phyloP scores from a whole-genome alignment of 495 filamentous ascomycete genomes.

The Xylona heveae region DNA sequence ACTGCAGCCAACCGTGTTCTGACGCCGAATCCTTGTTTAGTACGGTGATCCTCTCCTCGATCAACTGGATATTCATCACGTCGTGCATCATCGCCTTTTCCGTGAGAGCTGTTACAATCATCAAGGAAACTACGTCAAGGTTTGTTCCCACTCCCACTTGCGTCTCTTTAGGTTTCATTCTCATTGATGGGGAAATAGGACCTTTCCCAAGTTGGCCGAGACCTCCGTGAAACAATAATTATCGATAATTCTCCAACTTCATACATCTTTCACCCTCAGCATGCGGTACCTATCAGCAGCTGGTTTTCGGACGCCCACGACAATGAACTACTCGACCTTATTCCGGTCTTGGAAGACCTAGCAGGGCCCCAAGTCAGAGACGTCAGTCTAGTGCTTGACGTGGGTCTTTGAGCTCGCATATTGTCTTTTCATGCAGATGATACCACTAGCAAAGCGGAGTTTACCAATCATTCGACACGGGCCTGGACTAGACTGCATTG shows the following conservation, averaged over 20 bases:
- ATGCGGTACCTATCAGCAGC: slow-evolving; percentile 97
- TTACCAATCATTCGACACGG: too few species aligned
- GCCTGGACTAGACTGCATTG: slow-evolving; percentile 4
- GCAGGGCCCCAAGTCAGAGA: slow-evolving; percentile 72
- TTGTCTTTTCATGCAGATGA: slow-evolving; percentile 1
- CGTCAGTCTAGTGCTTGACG: slow-evolving; percentile 94
- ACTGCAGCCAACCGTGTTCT: slow-evolving; percentile 1
- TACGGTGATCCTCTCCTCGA: slow-evolving; percentile 94
- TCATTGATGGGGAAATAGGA: slow-evolving; percentile 29
- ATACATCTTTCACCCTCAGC: slow-evolving; percentile 98
- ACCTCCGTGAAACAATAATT: slow-evolving; percentile 95
- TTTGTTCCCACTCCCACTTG: slow-evolving; percentile 11
- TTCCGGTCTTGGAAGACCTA: slow-evolving; percentile 95
- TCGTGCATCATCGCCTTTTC: slow-evolving; percentile 92
- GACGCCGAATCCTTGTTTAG: slow-evolving; percentile 22
- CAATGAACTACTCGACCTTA: slow-evolving; percentile 94
- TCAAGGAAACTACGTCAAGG: slow-evolving; percentile 97
- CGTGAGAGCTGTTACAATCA: slow-evolving; percentile 98
- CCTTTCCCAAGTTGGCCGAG: slow-evolving; percentile 85
- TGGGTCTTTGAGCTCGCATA: slow-evolving; percentile 46
- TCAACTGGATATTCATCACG: slow-evolving; percentile 91
- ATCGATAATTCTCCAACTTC: slow-evolving; percentile 99
- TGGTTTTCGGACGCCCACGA: slow-evolving; percentile 99
- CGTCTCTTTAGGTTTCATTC: background rate
- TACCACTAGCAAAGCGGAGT: too few species aligned